These are phyloP conservation scores for Apiospora marii DNA, from an alignment of 2,329 filamentous ascomycete species.

Conservation along the genomic window DNA sequence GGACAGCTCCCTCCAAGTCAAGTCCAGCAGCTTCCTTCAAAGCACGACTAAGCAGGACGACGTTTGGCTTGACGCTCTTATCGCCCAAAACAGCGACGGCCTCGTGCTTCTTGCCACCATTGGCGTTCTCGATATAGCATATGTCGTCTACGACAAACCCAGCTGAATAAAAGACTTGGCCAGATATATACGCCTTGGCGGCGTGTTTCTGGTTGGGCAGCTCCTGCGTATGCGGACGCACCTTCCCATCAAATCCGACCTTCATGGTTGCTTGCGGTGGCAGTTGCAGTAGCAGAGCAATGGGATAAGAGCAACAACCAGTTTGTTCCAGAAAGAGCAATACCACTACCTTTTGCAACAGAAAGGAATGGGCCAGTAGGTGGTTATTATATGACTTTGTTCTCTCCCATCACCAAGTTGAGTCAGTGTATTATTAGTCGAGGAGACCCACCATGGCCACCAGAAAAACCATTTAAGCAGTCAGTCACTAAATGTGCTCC, in stretches of 20 bases:
- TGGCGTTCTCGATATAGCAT: constrained; percentile 49
- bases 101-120: constrained; percentile 46
- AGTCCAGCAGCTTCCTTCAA: constrained; percentile 78
- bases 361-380: neutral
- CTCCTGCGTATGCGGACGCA: constrained; percentile 43
- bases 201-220: constrained; percentile 43
- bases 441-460: neutral
- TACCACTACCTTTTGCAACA: neutral
- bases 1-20: constrained; percentile 1
- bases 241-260: constrained; percentile 35
- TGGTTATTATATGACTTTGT: neutral
- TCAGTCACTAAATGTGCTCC: constrained; percentile 10
- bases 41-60: constrained; percentile 76
- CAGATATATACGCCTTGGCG: constrained; percentile 42
- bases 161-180: constrained; percentile 26
- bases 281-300: neutral
- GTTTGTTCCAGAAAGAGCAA: neutral
- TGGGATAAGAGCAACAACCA: neutral
- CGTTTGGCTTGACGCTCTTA: constrained; percentile 69
- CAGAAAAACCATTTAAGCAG: constrained; percentile 19
- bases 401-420: neutral
- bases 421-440: constrained; percentile 21
- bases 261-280: constrained; percentile 20
- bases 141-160: constrained; percentile 39
- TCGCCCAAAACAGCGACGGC: constrained; percentile 59